Base-by-base conservation (phyloP, 2,329 filamentous ascomycete genomes). In the Neofusicoccum ribis region DNA sequence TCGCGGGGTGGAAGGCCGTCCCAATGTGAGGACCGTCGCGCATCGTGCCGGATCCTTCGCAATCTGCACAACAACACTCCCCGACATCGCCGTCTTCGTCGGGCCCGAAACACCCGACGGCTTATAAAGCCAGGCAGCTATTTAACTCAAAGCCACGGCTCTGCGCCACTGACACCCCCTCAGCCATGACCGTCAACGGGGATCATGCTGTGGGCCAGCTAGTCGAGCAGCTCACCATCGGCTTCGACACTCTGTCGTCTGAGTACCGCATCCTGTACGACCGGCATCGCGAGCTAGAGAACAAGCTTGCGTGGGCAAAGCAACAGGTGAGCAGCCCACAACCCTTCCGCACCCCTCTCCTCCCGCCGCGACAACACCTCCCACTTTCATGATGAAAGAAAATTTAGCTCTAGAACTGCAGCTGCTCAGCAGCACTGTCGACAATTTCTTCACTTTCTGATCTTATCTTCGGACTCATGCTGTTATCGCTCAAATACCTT, bases 361-460 rank as follows among this genome's bases (percentile, higher is more conserved):
- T 36, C 62, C 11, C 20, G n/a, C n/a, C 12, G 17, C 17, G 14
- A 23, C 49, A 60, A 44, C 47, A 63, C 59, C 46, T 67, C 36
- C 11, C 52, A 6, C 67, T 68, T 69, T 69, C 70, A 76, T 81
- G 80, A 82, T 80, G 79, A 81, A 73, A 69, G 74, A 70, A 73
- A 65, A 71, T 51, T 82, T 82, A 83, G 81, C 80, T 83, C 80
- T 83, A 82, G 80, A 83, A 77, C 81, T 83, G 78, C 75, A 84
- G 80, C 75, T 77, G 77, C 73, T 70, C 69, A 63, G 76, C 77
- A 73, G 76, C 78, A 68, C 70, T 82, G 81, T 79, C 73, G 78
- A 80, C 80, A 70, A 17, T 52, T 64, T 64, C 51, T 64, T 58
- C 62, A 64, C 46, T 75, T 77, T 78, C 73, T 80, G 76, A 76